These are phyloP conservation scores for Aspergillus fructus DNA, from an alignment of 2,329 filamentous ascomycete species.

Conservation along the genomic window DNA sequence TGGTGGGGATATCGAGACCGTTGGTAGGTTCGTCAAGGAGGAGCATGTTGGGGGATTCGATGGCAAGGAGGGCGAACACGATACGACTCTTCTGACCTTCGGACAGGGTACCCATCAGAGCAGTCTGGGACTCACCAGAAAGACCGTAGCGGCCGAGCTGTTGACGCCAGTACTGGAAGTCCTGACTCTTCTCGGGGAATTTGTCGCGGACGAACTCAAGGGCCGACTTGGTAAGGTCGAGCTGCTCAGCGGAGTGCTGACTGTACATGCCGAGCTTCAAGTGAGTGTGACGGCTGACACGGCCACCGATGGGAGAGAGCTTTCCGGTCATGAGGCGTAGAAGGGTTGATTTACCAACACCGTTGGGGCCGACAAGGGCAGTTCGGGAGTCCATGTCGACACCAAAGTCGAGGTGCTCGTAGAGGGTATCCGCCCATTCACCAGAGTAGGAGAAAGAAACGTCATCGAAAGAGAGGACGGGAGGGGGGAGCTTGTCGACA, in stretches of 20 bases:
- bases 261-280: slow-evolving; percentile 98
- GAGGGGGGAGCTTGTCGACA: slow-evolving; percentile 98
- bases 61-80: slow-evolving; percentile 93
- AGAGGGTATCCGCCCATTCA: slow-evolving; percentile 82
- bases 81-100: slow-evolving; percentile 98
- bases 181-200: slow-evolving; percentile 83
- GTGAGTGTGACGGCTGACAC: slow-evolving; percentile 90
- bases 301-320: slow-evolving; percentile 77
- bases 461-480: slow-evolving; percentile 92
- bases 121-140: slow-evolving; percentile 88
- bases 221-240: slow-evolving; percentile 95
- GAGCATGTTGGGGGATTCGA: slow-evolving; percentile 96
- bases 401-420: slow-evolving; percentile 95
- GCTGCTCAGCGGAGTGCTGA: slow-evolving; percentile 97
- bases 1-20: slow-evolving; percentile 97
- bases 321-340: slow-evolving; percentile 96
- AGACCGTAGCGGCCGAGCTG: slow-evolving; percentile 95
- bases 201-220: slow-evolving; percentile 98
- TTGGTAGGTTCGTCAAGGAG: slow-evolving; percentile 98
- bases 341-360: slow-evolving; percentile 97
- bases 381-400: slow-evolving; percentile 99
- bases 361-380: slow-evolving; percentile 94
- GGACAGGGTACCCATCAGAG: slow-evolving; percentile 95
- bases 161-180: slow-evolving; percentile 99
- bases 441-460: slow-evolving; percentile 99